These are phyloP conservation scores for Potentilla sterilis DNA, from an alignment of 306 rosid species.

Conservation along the genomic window DNA sequence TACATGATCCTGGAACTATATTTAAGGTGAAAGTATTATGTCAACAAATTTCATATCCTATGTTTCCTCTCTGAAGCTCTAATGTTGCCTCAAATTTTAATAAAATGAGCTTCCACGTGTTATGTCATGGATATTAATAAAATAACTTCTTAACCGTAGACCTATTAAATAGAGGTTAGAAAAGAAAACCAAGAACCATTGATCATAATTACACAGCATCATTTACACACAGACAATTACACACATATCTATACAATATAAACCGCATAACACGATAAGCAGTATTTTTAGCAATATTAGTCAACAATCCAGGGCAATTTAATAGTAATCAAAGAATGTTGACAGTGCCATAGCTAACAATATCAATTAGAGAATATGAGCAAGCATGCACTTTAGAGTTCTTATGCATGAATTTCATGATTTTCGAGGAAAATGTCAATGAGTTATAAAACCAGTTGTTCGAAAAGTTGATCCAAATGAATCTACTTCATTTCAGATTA, in stretches of 20 bases:
- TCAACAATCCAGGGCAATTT: background rate
- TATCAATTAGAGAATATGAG: background rate
- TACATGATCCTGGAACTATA: background rate
- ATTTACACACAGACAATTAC: background rate
- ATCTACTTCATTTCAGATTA: background rate
- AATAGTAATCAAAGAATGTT: background rate
- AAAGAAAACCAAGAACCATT: background rate
- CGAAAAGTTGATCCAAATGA: background rate
- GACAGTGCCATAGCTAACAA: background rate
- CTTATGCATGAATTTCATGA: background rate
- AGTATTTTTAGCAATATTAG: background rate
- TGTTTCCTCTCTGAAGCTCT: background rate
- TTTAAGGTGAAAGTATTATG: background rate
- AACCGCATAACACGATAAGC: background rate
- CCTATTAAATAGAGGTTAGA: background rate
- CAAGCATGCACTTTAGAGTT: background rate
- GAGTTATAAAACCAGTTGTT: background rate
- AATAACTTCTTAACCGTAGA: background rate
- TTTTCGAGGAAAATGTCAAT: background rate
- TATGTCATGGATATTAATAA: background rate
- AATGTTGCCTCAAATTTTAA: background rate
- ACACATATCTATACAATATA: no score
- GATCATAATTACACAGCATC: background rate
- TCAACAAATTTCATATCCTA: background rate
- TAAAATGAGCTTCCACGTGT: background rate